These are phyloP conservation scores for Murraya paniculata DNA, from an alignment of 345 rosid species.

Conservation along the genomic window DNA sequence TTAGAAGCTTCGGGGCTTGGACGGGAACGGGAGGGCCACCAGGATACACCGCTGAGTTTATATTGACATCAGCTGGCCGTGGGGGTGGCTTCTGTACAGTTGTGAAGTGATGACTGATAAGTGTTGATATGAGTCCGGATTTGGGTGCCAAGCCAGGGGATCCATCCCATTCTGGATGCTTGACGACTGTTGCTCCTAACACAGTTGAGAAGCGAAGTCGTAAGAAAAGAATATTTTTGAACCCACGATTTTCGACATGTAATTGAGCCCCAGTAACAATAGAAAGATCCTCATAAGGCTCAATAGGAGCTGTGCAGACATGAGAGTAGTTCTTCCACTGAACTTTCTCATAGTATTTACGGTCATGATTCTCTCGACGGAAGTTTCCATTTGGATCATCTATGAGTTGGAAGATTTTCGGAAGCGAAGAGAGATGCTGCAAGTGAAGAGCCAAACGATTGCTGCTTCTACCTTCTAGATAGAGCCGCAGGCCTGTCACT, in stretches of 20 bases:
- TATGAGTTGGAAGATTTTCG: constrained; percentile 70
- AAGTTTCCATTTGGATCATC: constrained; percentile 60
- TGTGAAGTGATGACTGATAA: constrained; percentile 90
- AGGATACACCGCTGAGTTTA: constrained; percentile 90
- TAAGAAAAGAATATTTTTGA: constrained; percentile 78
- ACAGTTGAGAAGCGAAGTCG: constrained; percentile 73
- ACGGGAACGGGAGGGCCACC: constrained; percentile 92
- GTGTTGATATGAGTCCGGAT: constrained; percentile 84
- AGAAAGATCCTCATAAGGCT: constrained; percentile 70
- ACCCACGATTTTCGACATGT: constrained; percentile 82
- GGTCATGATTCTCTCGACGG: constrained; percentile 50
- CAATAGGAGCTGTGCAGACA: constrained; percentile 90
- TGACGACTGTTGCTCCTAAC: constrained; percentile 50
- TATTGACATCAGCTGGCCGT: constrained; percentile 77
- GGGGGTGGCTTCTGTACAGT: constrained; percentile 81
- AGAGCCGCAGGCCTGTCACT: constrained; percentile 90
- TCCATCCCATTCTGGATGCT: constrained; percentile 88
- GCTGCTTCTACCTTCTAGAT: constrained; percentile 88
- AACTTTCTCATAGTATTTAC: constrained; percentile 81
- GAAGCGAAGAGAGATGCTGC: constrained; percentile 96
- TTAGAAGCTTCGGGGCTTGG: constrained; percentile 83
- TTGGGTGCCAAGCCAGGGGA: constrained; percentile 70
- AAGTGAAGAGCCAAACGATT: constrained; percentile 79
- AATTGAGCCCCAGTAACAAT: constrained; percentile 90
- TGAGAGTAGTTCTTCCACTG: constrained; percentile 94